Base-by-base conservation (phyloP, 1,284 basidiomycete species). In the Ceraceosorus guamensis region DNA sequence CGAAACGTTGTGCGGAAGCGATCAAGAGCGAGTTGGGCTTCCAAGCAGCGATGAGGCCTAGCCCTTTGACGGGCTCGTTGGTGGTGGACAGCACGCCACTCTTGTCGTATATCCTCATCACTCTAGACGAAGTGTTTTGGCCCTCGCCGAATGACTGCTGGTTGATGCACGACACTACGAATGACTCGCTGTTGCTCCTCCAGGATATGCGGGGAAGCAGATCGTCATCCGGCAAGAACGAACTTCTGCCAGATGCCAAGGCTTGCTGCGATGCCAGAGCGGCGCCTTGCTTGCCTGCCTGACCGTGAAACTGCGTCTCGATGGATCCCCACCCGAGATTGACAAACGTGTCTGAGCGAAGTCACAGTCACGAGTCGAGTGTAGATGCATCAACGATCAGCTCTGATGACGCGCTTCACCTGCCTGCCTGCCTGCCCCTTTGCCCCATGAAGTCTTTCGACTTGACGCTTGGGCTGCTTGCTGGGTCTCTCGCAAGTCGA, bases 241-340 rank as follows among this genome's bases (percentile, higher is more conserved):
- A 75, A 37, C 71, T 61, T 13, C 76, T 58, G 11, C 63, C 53
- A 43, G 66, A 65, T 46, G 13, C n/a, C 6, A 24, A 13, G 2
- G 8, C 41, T 46, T 8, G 7, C n/a, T 37, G 31, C 14, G 46
- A 83, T 1, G 77, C 70, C 1, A 78, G 68, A 30, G 77, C 69
- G 0, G 89, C 89, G 4, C 88, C 88, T 7, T 83, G 80, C 76
- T 97, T 98, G 33, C 95, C 95, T 4, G 91, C 81, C 0, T 91
- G 92, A 11, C 95, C 95, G 68, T 97, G 92, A 75, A 99, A 99
- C 75, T 99, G 95, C 0, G 95, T 98, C 68, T 88, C 83, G 72
- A 93, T 95, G 4, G 89, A 89, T 33, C 95, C 95, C 95, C 95
- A 99, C 7, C 95, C 95, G 54, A 97, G 89, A 66, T 92, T 89